Evolutionary conservation across 2,329 filamentous ascomycete species (phyloP).

Genomic region (Diaporthe longicolla): DNA sequence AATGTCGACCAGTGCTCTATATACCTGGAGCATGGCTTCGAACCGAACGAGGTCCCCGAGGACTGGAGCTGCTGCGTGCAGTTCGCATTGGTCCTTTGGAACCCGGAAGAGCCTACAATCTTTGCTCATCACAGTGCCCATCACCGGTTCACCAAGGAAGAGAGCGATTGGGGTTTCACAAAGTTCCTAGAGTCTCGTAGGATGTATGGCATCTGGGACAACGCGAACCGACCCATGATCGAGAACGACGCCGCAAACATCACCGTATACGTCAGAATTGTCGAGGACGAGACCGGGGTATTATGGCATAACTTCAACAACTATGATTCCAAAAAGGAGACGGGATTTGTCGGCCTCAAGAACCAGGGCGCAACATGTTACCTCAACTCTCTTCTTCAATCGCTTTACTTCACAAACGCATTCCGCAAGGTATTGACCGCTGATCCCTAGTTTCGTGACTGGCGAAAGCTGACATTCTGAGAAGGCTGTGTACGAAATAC

Average conservation of each 20-base stretch:
- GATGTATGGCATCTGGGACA: slow-evolving; percentile 87
- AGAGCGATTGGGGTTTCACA: slow-evolving; percentile 99
- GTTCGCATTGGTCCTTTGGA: slow-evolving; percentile 94
- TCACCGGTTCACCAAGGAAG: slow-evolving; percentile 95
- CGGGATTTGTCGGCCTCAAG: slow-evolving; percentile 94
- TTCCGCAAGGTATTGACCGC: slow-evolving; percentile 82
- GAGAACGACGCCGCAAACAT: slow-evolving; percentile 84
- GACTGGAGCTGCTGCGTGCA: slow-evolving; percentile 98
- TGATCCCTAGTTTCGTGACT: slow-evolving; percentile 36
- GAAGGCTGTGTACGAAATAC: slow-evolving; percentile 95
- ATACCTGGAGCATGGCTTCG: slow-evolving; percentile 95
- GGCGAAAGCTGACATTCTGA: slow-evolving; percentile 37
- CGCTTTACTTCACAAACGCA: slow-evolving; percentile 88
- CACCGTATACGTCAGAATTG: slow-evolving; percentile 84
- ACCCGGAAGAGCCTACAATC: slow-evolving; percentile 90
- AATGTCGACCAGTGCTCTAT: slow-evolving; percentile 94
- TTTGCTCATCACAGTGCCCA: slow-evolving; percentile 87
- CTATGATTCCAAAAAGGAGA: slow-evolving; percentile 99
- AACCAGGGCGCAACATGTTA: slow-evolving; percentile 97
- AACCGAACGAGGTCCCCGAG: slow-evolving; percentile 80
- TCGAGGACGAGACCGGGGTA: slow-evolving; percentile 90
- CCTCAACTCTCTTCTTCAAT: slow-evolving; percentile 87
- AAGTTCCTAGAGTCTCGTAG: slow-evolving; percentile 89
- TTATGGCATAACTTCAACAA: slow-evolving; percentile 93
- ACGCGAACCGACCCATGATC: slow-evolving; percentile 76